Evolutionary conservation across 805 yeast species (phyloP), one percentile per base, ranked within the genome.

Genomic region (Kodamaea kakaduensis): DNA sequence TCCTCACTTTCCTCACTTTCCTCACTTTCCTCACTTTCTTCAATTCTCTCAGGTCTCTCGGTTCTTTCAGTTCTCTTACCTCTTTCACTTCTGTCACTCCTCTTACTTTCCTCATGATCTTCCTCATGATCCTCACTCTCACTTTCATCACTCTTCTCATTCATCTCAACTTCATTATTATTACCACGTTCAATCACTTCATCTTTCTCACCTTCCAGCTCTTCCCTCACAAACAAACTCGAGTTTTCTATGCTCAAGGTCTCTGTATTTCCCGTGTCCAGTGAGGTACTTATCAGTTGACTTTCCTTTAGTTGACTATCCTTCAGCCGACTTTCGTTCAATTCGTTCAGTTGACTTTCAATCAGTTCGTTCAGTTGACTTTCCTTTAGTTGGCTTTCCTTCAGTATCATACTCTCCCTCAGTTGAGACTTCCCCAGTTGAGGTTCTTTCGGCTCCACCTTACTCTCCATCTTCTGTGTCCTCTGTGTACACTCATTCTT

Each of bases 11-110:
- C 17, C 22, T 31, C 25, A 5, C 9, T 20, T 22, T 21, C 27
- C 15, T 21, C 34, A 14, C 18, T 14, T 18, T 32, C 23, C 12
- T 58, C 14, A 12, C 4, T 19, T 5, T 12, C 14, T 13, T 30
- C 12, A 17, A 16, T 15, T 5, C 9, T 17, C 3, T 10, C 31
- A 10, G n/a, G 10, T 9, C 20, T 17, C 16, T 23, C 25, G 12
- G 6, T 10, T n/a, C 14, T 16, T 24, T 10, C 26, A 24, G 4
- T 12, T 9, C 8, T 16, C 15, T 8, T 16, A 17, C n/a, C 15
- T 6, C 17, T 12, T 27, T 24, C 14, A 24, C 7, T 10, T 9
- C 7, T 10, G 26, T 24, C 14, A 6, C 8, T 9, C 26, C 5
- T 5, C 14, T 24, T 14, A 7, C 4, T 24, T 6, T 16, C 12